phyloP scores from a whole-genome alignment of 1,139 yeast genomes.

The Arxiozyma slooffiae region DNA sequence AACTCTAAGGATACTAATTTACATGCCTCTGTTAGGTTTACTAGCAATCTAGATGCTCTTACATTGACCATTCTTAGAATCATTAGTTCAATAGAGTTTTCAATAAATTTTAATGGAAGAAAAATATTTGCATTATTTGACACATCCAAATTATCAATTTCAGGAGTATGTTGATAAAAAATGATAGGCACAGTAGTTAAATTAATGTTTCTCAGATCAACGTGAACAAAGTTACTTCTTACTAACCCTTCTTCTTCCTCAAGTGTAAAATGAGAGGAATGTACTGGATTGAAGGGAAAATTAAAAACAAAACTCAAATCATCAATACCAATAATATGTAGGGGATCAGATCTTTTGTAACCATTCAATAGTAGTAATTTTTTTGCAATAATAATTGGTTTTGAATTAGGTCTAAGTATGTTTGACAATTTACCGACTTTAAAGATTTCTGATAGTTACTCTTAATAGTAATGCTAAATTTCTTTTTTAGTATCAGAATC shows the following conservation, averaged over 20 bases:
- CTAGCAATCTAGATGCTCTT: constrained; percentile 67
- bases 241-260: constrained; percentile 57
- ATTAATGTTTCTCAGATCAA: constrained; percentile 63
- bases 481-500: constrained; percentile 55
- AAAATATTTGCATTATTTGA: constrained; percentile 81
- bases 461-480: constrained; percentile 54
- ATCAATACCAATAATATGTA: constrained; percentile 74
- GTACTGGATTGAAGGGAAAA: constrained; percentile 66
- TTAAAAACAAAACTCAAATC: constrained; percentile 82
- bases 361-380: constrained; percentile 71
- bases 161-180: constrained; percentile 71
- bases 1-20: constrained; percentile 62
- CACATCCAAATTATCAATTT: constrained; percentile 72
- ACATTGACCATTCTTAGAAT: constrained; percentile 62
- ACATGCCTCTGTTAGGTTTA: constrained; percentile 58
- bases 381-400: constrained; percentile 70
- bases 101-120: constrained; percentile 77
- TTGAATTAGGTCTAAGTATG: constrained; percentile 60
- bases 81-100: constrained; percentile 63
- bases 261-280: constrained; percentile 56
- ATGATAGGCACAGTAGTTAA: constrained; percentile 78
- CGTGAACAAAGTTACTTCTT: constrained; percentile 58
- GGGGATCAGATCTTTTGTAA: constrained; percentile 62
- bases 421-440: constrained; percentile 73
- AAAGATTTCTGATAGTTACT: constrained; percentile 75